These are phyloP conservation scores for Carpinus fangiana DNA, from an alignment of 306 rosid species.

Conservation along the genomic window DNA sequence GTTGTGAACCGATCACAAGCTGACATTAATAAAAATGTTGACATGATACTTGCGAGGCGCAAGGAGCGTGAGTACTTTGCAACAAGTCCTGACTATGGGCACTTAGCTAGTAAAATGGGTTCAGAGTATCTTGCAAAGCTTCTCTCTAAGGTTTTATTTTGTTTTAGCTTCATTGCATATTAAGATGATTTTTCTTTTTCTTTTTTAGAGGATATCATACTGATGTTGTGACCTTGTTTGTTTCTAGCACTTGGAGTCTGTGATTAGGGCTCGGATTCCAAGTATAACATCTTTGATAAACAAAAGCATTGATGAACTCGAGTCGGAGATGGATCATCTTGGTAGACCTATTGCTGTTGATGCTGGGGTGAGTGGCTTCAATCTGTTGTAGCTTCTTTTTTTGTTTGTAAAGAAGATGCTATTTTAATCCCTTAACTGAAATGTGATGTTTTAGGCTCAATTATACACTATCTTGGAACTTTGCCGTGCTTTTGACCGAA, in stretches of 20 bases:
- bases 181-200: not conserved
- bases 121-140: conserved; percentile 97
- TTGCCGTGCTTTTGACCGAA: conserved; percentile 91
- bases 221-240: conserved; percentile 37
- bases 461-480: conserved; percentile 89
- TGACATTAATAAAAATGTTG: conserved; percentile 88
- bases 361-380: conserved; percentile 70
- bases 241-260: conserved; percentile 78
- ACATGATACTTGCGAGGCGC: conserved; percentile 85
- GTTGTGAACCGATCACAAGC: conserved; percentile 96
- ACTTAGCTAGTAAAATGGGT: conserved; percentile 85
- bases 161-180: not conserved
- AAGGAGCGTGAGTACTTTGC: conserved; percentile 91
- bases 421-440: conserved; percentile 18
- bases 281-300: conserved; percentile 77
- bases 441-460: conserved; percentile 66
- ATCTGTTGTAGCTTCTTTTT: not conserved
- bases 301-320: conserved; percentile 86
- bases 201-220: conserved; percentile 9
- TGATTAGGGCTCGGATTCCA: conserved; percentile 77
- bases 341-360: conserved; percentile 89
- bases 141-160: conserved; percentile 72
- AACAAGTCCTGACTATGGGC: conserved; percentile 95
- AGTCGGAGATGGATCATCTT: conserved; percentile 82
- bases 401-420: not conserved